These are phyloP conservation scores for Nitzschia inconspicua DNA, from an alignment of 108 stramenopile genomes.

Conservation along the genomic window DNA sequence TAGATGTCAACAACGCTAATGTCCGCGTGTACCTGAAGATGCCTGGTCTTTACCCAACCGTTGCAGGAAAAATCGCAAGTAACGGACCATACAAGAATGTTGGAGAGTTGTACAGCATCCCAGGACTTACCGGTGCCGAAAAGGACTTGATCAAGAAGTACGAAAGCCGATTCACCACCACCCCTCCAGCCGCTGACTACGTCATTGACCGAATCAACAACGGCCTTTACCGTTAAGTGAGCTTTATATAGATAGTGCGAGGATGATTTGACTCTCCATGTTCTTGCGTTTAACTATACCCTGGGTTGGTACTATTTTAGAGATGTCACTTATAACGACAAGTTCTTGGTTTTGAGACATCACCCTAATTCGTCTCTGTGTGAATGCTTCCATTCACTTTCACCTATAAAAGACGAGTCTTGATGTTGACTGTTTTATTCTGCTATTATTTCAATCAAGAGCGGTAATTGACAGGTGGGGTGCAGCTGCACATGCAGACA, in stretches of 20 bases:
- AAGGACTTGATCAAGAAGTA: slow-evolving; percentile 97
- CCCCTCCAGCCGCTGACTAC: slow-evolving; percentile 78
- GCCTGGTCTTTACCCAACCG: slow-evolving; percentile 94
- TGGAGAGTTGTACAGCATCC: slow-evolving; percentile 92
- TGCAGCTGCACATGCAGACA: no score
- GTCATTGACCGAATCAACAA: slow-evolving; percentile 95
- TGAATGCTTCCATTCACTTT: no score
- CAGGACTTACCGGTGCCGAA: slow-evolving; percentile 81
- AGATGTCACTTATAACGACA: no score
- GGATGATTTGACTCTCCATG: no score
- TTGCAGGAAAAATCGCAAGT: slow-evolving; percentile 94
- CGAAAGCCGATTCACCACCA: slow-evolving; percentile 86
- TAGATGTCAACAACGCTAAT: slow-evolving; percentile 98
- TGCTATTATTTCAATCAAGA: no score
- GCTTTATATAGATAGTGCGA: not conserved
- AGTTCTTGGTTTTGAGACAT: no score
- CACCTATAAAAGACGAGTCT: no score
- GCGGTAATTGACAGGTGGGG: no score
- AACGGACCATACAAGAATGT: slow-evolving; percentile 96
- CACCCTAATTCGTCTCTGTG: no score
- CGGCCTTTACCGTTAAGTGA: slow-evolving; percentile 80
- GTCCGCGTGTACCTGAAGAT: slow-evolving; percentile 96
- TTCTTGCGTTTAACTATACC: no score
- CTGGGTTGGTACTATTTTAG: no score
- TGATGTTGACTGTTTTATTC: no score